Percentiles rank a stretch among this genome's conserved stretches.
phyloP scores from a whole-genome alignment of 73 alveolate genomes.

The Stentor coeruleus region DNA sequence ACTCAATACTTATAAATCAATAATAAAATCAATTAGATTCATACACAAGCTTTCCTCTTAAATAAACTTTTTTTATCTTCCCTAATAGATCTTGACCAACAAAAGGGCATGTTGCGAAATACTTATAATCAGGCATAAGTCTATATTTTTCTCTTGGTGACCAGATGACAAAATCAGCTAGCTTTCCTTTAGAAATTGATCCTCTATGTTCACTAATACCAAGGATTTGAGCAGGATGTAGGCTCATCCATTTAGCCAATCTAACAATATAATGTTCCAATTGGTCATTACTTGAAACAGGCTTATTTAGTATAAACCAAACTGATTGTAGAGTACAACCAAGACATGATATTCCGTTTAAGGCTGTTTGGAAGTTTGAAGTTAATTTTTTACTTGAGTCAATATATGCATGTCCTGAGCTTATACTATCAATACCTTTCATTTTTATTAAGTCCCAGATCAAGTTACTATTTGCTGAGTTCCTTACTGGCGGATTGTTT shows the following conservation, averaged over 20 bases:
- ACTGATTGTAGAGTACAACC: slow-evolving; percentile 18
- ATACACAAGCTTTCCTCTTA: no score
- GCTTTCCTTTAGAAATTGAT: background rate
- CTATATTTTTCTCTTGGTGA: background rate
- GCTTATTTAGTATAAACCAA: background rate
- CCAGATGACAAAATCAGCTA: slow-evolving; percentile 24
- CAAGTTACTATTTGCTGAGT: background rate
- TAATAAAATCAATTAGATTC: no score
- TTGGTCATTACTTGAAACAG: background rate
- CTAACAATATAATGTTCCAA: slow-evolving; percentile 21
- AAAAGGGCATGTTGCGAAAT: background rate
- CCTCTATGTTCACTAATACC: background rate
- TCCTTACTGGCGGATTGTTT: background rate
- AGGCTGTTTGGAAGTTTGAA: slow-evolving; percentile 4
- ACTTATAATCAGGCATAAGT: background rate
- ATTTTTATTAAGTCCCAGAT: slow-evolving; percentile 17
- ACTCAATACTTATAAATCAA: no score
- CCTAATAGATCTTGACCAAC: slow-evolving; percentile 3
- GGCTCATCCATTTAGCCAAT: slow-evolving; percentile 19
- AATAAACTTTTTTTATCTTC: background rate
- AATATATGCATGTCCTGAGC: background rate
- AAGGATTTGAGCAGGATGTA: background rate
- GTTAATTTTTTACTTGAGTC: background rate
- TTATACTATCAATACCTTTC: slow-evolving; percentile 13
- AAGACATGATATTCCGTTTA: background rate